These are phyloP conservation scores for Xylaria sp. DNA, from an alignment of 2,329 filamentous ascomycete species.

Conservation along the genomic window DNA sequence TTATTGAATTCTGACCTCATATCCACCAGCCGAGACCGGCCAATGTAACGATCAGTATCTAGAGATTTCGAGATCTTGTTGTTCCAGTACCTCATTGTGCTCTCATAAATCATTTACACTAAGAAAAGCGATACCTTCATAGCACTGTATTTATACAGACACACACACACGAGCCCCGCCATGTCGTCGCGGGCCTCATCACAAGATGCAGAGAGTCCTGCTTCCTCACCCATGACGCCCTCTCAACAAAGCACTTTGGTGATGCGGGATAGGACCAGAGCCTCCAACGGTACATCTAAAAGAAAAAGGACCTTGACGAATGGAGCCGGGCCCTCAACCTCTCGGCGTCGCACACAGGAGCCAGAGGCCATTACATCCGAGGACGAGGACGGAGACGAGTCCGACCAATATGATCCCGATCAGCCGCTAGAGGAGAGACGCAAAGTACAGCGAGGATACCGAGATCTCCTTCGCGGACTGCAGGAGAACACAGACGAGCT, in stretches of 20 bases:
- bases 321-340: slow-evolving; percentile 44
- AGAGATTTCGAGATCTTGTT: background rate
- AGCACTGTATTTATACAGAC: background rate
- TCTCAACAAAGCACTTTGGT: slow-evolving; percentile 44
- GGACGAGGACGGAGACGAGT: slow-evolving; percentile 40
- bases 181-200: slow-evolving; percentile 45
- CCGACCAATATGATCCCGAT: slow-evolving; percentile 79
- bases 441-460: slow-evolving; percentile 73
- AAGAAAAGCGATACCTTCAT: background rate
- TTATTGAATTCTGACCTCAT: background rate
- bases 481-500: slow-evolving; percentile 78
- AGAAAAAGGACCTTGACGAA: slow-evolving; percentile 49
- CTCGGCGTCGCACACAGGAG: slow-evolving; percentile 49
- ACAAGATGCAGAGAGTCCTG: slow-evolving; percentile 38
- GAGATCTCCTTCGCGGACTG: slow-evolving; percentile 70
- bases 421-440: slow-evolving; percentile 81
- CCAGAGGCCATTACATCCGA: slow-evolving; percentile 38
- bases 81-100: background rate
- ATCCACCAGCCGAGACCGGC: background rate
- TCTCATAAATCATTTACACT: background rate
- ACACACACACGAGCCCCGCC: background rate
- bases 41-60: background rate
- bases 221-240: slow-evolving; percentile 37
- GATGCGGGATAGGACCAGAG: slow-evolving; percentile 49
- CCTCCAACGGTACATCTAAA: slow-evolving; percentile 43